Evolutionary conservation across 805 yeast species (phyloP).

Genomic region (Maudiozyma barnettii): DNA sequence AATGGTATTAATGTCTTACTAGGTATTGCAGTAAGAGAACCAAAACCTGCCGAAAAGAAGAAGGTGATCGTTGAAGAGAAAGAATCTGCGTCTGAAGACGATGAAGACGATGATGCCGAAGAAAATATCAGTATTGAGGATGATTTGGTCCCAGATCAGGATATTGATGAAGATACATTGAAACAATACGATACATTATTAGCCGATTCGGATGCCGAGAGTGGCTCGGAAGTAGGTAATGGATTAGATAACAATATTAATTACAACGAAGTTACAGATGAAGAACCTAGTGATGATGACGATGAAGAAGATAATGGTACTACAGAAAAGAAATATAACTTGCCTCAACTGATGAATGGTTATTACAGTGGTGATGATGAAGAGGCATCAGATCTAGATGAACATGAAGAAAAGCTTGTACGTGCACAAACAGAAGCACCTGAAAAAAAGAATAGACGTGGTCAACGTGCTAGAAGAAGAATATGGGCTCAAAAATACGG

Average conservation of each 20-base stretch:
- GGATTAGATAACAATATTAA: slow-evolving; percentile 21
- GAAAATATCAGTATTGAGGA: slow-evolving; percentile 14
- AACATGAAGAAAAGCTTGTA: slow-evolving; percentile 43
- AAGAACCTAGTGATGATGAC: slow-evolving; percentile 36
- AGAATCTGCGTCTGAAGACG: slow-evolving; percentile 12
- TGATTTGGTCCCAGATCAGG: slow-evolving; percentile 7
- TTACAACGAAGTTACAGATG: slow-evolving; percentile 56
- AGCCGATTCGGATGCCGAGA: slow-evolving; percentile 34
- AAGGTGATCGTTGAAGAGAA: slow-evolving; percentile 7
- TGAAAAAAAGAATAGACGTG: slow-evolving; percentile 78
- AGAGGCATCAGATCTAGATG: slow-evolving; percentile 40
- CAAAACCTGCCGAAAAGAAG: slow-evolving; percentile 4
- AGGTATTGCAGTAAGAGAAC: slow-evolving; percentile 24
- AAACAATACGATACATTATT: slow-evolving; percentile 32
- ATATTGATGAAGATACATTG: slow-evolving; percentile 13
- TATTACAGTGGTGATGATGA: slow-evolving; percentile 79
- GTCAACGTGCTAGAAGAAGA: slow-evolving; percentile 93
- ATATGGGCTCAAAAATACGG: slow-evolving; percentile 95
- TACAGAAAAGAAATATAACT: slow-evolving; percentile 25
- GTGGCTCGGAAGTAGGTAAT: slow-evolving; percentile 29
- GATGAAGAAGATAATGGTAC: slow-evolving; percentile 17
- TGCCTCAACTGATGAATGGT: slow-evolving; percentile 72
- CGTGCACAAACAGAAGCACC: slow-evolving; percentile 29
- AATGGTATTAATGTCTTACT: slow-evolving; percentile 31
- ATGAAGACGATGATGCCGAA: slow-evolving; percentile 12